A percentile compares a stretch with the other conserved stretches of the same genome.
These are phyloP conservation scores for Cupressus sempervirens DNA, from an alignment of 75 land plant genomes.

Conservation along the genomic window DNA sequence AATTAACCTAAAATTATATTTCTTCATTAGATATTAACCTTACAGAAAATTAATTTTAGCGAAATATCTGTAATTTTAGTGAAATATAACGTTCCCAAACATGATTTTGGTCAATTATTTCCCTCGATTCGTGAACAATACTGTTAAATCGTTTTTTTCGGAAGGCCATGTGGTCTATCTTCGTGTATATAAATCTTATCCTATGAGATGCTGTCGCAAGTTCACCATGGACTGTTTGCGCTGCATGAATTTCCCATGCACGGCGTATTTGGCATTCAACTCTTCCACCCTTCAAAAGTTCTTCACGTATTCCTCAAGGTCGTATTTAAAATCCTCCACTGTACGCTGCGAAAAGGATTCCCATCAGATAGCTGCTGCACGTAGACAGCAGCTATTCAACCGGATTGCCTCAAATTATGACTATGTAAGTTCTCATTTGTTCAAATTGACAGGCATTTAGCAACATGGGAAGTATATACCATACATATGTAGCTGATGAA, in stretches of 20 bases:
- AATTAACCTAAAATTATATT: too few species aligned
- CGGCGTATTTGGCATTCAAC: not conserved
- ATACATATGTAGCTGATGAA: not conserved
- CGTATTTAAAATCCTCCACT: not conserved
- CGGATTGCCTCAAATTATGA: conserved; percentile 87
- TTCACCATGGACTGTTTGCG: not conserved
- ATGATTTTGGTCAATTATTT: too few species aligned
- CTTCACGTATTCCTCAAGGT: not conserved
- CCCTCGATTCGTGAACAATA: too few species aligned
- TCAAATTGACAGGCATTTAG: not conserved
- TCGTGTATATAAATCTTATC: not conserved
- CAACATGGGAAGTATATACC: not conserved
- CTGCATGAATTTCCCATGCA: not conserved
- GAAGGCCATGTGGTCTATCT: too few species aligned
- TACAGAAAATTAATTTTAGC: too few species aligned
- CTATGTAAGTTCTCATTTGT: conserved; percentile 21
- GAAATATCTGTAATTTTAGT: too few species aligned
- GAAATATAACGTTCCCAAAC: too few species aligned
- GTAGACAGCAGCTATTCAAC: conserved; percentile 73
- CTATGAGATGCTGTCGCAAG: not conserved
- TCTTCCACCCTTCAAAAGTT: not conserved
- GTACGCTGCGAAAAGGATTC: not conserved
- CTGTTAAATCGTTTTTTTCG: too few species aligned
- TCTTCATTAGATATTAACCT: too few species aligned
- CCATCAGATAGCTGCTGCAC: conserved; percentile 13